phyloP scores from a whole-genome alignment of 176 grass and related monocot species.

The Eleusine coracana region DNA sequence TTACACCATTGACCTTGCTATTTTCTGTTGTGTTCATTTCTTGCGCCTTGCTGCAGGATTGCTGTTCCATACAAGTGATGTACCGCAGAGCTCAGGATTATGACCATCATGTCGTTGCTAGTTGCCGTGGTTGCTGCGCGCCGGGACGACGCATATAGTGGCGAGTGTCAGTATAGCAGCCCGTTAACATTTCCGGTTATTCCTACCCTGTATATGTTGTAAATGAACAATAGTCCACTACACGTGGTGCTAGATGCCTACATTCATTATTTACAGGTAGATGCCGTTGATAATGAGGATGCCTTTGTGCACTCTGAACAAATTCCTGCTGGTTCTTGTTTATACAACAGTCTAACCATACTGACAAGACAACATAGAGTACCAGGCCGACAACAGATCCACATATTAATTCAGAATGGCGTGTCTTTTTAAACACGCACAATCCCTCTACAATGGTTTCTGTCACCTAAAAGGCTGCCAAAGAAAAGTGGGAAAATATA shows the following conservation, averaged over 20 bases:
- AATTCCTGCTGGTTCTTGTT: constrained; percentile 44
- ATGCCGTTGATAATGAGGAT: constrained; percentile 13
- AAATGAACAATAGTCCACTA: neutral
- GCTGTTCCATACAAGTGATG: no score
- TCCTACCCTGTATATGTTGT: neutral
- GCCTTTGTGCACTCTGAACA: constrained; percentile 34
- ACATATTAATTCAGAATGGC: constrained; percentile 33
- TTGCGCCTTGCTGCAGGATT: no score
- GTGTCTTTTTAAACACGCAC: constrained; percentile 44
- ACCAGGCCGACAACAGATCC: constrained; percentile 19
- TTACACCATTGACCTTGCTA: no score
- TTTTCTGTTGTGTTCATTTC: no score
- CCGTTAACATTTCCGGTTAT: no score
- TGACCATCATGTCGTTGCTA: no score
- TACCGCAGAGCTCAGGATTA: no score
- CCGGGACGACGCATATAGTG: no score
- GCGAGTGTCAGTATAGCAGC: no score
- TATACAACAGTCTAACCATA: constrained; percentile 36
- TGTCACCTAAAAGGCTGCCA: constrained; percentile 28
- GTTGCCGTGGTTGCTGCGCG: no score
- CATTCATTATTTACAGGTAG: neutral
- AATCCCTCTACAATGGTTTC: constrained; percentile 35
- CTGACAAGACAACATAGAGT: constrained; percentile 25
- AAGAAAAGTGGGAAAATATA: constrained; percentile 35
- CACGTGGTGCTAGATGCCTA: neutral